Evolutionary conservation across 2,329 filamentous ascomycete species (phyloP), one percentile per base, ranked within the genome.

Genomic region (Aspergillus sclerotialis): DNA sequence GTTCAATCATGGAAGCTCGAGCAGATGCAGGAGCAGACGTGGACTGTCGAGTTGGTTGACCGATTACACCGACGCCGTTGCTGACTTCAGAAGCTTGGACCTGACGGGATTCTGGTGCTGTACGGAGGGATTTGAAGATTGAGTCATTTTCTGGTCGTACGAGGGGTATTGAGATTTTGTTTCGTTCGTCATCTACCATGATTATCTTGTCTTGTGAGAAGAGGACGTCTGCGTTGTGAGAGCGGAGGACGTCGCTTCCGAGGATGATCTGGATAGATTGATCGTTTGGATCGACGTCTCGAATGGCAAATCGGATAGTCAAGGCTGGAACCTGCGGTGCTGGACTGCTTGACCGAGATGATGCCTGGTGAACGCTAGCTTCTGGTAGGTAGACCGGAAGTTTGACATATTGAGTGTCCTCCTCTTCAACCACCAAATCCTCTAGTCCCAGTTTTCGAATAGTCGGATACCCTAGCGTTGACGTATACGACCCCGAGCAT

Each of bases 171-270:
- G 85, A 88, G 9, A 96, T 69, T 52, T 90, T 92, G 56, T 84
- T 87, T 29, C 83, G 76, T 38, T 94, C 86, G 53, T 87, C 84
- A 48, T 93, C 86, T 47, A 88, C 89, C 17, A 96, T 69, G 0
- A 84, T 83, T 69, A 98, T 78, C 44, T 83, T 82, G 53, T 94
- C 94, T 45, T 89, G 85, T 0, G 92, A 96, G 50, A 98, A 86
- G 14, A 96, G 66, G 8, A 98, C 74, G 56, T 96, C 92, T 15
- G 87, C 90, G 45, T 84, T 94, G 54, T 94, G 86, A 7, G 82
- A 73, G 42, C 89, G 78, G 37, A 98, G 70, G 10, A 86, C 76
- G 60, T 96, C 90, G 53, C 87, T 94, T 25, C 92, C 90, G 38
- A 98, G 70, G 55, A 94, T 88, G 33, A 95, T 82, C 45, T 88